phyloP scores from a whole-genome alignment of 2,329 filamentous ascomycete genomes.

The Hymenoscyphus occultus region DNA sequence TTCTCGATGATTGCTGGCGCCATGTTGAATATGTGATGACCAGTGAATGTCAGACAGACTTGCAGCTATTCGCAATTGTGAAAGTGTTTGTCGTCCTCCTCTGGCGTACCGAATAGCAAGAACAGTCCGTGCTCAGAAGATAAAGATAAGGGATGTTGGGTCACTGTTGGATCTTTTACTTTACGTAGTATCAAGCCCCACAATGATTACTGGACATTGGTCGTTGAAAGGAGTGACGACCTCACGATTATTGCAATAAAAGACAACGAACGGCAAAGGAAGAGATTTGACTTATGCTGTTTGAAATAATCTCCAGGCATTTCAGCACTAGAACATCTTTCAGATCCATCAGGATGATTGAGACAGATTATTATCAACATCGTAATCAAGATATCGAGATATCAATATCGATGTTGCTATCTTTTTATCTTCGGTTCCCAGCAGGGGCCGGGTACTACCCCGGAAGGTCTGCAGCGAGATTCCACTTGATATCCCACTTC shows the following conservation, averaged over 20 bases:
- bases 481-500: background rate
- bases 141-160: background rate
- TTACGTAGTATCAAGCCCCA: constrained; percentile 1
- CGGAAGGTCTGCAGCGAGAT: background rate
- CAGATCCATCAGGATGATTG: constrained; percentile 1
- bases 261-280: background rate
- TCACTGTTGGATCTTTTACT: background rate
- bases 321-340: background rate
- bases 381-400: constrained; percentile 2
- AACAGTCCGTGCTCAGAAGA: background rate
- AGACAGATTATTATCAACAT: background rate
- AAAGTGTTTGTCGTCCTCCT: background rate
- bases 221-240: background rate
- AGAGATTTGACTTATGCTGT: background rate
- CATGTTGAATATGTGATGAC: constrained; percentile 12
- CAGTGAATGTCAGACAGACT: background rate
- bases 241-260: background rate
- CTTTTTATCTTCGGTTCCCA: background rate
- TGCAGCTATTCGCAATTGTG: constrained; percentile 1
- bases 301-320: background rate
- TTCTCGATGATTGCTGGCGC: constrained; percentile 17
- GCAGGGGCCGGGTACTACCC: background rate
- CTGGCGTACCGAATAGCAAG: background rate
- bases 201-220: background rate
- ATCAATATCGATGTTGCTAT: constrained; percentile 2